Evolutionary conservation across 1,284 basidiomycete genomes (phyloP).

Genomic region (Veloporphyrellus conicus): DNA sequence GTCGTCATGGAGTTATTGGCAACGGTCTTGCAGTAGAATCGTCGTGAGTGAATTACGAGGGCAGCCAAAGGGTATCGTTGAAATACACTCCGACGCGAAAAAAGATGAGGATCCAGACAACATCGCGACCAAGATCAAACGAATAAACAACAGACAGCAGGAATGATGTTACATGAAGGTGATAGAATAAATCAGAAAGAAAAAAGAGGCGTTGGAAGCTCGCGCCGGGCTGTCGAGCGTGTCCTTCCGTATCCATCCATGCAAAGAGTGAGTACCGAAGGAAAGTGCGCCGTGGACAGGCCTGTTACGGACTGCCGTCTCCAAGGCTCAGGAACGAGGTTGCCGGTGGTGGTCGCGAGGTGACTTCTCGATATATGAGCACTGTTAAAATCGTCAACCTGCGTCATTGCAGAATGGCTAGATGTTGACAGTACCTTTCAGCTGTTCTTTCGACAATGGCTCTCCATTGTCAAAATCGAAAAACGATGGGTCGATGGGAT

Average conservation of each 20-base stretch:
- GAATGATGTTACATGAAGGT: neutral
- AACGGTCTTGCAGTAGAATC: too few relatives aligned
- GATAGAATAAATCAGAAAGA: slow-evolving; percentile 4
- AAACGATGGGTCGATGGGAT: slow-evolving; percentile 78
- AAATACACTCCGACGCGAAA: neutral
- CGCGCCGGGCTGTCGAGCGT: too few relatives aligned
- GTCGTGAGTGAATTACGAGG: too few relatives aligned
- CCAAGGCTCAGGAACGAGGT: slow-evolving; percentile 17
- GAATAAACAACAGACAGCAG: slow-evolving; percentile 5
- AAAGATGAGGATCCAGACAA: neutral
- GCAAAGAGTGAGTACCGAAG: too few relatives aligned
- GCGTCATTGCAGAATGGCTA: neutral
- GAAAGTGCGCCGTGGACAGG: too few relatives aligned
- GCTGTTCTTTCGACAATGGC: slow-evolving; percentile 60
- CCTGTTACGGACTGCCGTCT: slow-evolving; percentile 5
- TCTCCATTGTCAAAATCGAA: slow-evolving; percentile 83
- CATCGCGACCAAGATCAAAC: neutral
- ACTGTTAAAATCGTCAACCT: slow-evolving; percentile 10
- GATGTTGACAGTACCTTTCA: slow-evolving; percentile 51
- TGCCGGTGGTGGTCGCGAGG: slow-evolving; percentile 12
- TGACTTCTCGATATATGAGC: slow-evolving; percentile 31
- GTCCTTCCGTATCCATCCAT: too few relatives aligned
- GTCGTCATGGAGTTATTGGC: too few relatives aligned
- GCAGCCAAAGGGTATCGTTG: slow-evolving; percentile 15
- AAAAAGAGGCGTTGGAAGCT: too few relatives aligned